Conservation (phyloP, 306 rosid species). For the barrel medic (Medicago truncatula) region MtrunA17r5.0-ANR NC_053042.1:15731001-15731500, state of each 20-base stretch:
- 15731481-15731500: conserved; percentile 34
- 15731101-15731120: conserved; percentile 51
- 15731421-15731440: conserved; percentile 55
- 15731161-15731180: conserved; percentile 43
- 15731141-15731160: conserved; percentile 63
- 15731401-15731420: conserved; percentile 57
- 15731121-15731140: conserved; percentile 43
- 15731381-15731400: conserved; percentile 63
- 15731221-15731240: conserved; percentile 45
- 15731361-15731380: conserved; percentile 43
- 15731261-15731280: conserved; percentile 49
- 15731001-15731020: conserved; percentile 48
- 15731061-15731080: conserved; percentile 52
- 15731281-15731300: conserved; percentile 49
- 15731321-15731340: conserved; percentile 30
- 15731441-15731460: conserved; percentile 60
- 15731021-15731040: conserved; percentile 50
- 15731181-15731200: conserved; percentile 53
- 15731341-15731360: conserved; percentile 49
- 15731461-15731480: conserved; percentile 49
- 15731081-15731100: conserved; percentile 55
- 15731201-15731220: conserved; percentile 62
- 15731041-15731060: conserved; percentile 53
- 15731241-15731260: conserved; percentile 43
- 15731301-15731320: conserved; percentile 53